phyloP scores from a whole-genome alignment of 1,284 basidiomycete genomes.

The Golubevia sp. region DNA sequence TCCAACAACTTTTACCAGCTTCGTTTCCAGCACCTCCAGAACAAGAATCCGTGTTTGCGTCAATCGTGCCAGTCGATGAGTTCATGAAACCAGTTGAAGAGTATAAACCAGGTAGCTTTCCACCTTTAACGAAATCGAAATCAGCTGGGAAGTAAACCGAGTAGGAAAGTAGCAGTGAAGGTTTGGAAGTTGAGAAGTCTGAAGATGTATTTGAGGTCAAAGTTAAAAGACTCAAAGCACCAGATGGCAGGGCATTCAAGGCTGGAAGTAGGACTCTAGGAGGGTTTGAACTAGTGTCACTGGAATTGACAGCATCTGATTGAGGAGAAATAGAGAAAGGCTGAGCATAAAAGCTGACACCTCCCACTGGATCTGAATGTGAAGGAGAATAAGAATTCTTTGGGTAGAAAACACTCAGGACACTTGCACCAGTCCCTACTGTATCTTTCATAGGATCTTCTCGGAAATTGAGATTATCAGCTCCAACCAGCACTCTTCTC shows the following conservation, averaged over 20 bases:
- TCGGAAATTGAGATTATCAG: constrained; percentile 3
- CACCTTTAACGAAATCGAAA: constrained; percentile 25
- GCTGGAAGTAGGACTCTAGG: no score
- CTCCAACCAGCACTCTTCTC: constrained; percentile 2
- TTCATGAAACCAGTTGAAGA: background rate
- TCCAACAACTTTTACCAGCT: constrained; percentile 15
- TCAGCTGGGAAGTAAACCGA: constrained; percentile 17
- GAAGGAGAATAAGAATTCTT: no score
- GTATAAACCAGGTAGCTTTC: constrained; percentile 27
- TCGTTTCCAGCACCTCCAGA: constrained; percentile 16
- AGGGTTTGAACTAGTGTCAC: no score
- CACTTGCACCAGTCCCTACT: no score
- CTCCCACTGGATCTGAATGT: constrained; percentile 1
- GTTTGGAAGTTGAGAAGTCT: no score
- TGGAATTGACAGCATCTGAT: no score
- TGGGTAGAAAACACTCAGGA: no score
- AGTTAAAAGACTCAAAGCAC: no score
- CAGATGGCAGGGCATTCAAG: no score
- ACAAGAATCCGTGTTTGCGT: constrained; percentile 9
- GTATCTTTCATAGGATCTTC: background rate
- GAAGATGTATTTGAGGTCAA: no score
- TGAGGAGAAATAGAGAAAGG: background rate
- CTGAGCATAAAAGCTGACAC: constrained; percentile 6
- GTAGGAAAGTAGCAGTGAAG: constrained; percentile 7
- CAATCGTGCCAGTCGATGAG: background rate